Base-by-base conservation (phyloP, 495 filamentous ascomycete species). In the Tricharina praecox region DNA sequence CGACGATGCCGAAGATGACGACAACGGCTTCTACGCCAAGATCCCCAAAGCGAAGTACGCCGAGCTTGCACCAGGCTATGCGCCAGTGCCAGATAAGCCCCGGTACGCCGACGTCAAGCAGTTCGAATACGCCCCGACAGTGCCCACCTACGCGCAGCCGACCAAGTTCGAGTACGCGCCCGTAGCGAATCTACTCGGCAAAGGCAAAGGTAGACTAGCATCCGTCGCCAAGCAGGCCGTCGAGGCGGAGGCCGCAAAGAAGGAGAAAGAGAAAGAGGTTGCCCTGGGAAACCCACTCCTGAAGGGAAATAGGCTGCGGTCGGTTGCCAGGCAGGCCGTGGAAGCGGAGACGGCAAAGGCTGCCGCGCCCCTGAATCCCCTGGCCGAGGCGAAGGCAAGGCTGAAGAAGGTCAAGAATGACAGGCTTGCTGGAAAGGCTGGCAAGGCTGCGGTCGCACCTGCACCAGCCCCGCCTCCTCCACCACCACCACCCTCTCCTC, bases 151-250 rank as follows among this genome's bases (percentile, higher is more conserved):
- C 24, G 54, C 54, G 7, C 49, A 53, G 16, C 49, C 28, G 1
- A 58, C 53, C 30, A n/a, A 20, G 19, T 58, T 46, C 25, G 53
- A 58, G 32, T 58, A 58, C 25, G 54, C 54, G 42, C 20, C 49
- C 3, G 36, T 45, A 4, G 21, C 15, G 21, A 20, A 33, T 2
- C 49, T 50, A 8, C 37, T 52, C 1, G 38, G 30, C 36, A 16
- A 16, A n/a, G n/a, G n/a, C n/a, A n/a, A n/a, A n/a, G n/a, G n/a
- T n/a, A n/a, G n/a, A n/a, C n/a, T n/a, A n/a, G n/a, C n/a, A n/a
- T n/a, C n/a, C n/a, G n/a, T n/a, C n/a, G n/a, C n/a, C n/a, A n/a
- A n/a, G n/a, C n/a, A n/a, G n/a, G n/a, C n/a, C n/a, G n/a, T n/a
- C n/a, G n/a, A n/a, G n/a, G n/a, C n/a, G n/a, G n/a, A n/a, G n/a